These are phyloP conservation scores for Fomes fomentarius DNA, from an alignment of 1,284 basidiomycete species.

Conservation along the genomic window DNA sequence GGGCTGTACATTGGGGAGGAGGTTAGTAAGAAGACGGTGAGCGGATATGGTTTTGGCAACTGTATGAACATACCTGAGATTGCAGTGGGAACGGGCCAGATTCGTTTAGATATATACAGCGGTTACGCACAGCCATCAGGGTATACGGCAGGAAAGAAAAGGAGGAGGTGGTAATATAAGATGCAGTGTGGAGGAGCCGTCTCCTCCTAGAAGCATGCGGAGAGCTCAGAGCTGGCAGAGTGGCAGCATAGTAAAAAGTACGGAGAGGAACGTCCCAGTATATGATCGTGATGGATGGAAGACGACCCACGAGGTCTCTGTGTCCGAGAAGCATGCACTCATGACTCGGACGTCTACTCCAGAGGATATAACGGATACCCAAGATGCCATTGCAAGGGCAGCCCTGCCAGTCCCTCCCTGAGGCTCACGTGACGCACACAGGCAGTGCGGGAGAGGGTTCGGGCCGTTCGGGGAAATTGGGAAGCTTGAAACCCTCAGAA, in stretches of 20 bases:
- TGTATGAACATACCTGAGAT: too few species aligned
- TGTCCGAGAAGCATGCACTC: background rate
- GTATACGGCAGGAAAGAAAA: background rate
- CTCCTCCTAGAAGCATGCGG: background rate
- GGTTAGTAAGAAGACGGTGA: too few species aligned
- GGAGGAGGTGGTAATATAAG: background rate
- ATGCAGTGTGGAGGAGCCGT: background rate
- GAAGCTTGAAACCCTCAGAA: slow-evolving; percentile 22
- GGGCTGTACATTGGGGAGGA: too few species aligned
- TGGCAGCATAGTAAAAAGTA: background rate
- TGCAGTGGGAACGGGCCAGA: too few species aligned
- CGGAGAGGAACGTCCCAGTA: background rate
- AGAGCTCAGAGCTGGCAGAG: background rate
- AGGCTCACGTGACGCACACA: background rate
- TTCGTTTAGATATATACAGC: too few species aligned
- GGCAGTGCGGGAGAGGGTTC: too few species aligned
- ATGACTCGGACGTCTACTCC: background rate
- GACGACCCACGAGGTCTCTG: background rate
- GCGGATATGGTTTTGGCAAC: too few species aligned
- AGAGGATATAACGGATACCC: too few species aligned
- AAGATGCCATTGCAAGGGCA: too few species aligned
- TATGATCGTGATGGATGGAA: background rate
- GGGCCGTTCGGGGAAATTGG: too few species aligned
- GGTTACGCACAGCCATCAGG: background rate
- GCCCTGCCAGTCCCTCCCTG: background rate